These are phyloP conservation scores for Phytophthora foliorum DNA, from an alignment of 352 stramenopile species.

Conservation along the genomic window DNA sequence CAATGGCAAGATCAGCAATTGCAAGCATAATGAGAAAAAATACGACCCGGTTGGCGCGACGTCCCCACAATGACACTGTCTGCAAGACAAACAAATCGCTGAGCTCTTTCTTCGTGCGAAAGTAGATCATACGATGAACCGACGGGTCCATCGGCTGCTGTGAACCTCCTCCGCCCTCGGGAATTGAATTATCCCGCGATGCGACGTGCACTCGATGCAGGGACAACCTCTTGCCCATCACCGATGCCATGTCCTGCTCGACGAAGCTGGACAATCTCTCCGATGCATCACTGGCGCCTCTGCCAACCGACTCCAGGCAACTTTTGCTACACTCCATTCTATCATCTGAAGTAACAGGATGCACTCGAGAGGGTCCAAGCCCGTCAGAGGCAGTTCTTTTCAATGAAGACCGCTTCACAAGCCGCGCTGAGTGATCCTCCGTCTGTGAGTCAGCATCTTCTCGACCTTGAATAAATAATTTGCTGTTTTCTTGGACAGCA, in stretches of 20 bases:
- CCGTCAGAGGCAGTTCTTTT: conserved; percentile 5
- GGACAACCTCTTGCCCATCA: conserved; percentile 30
- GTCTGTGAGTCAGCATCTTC: not conserved
- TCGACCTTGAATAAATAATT: conserved; percentile 3
- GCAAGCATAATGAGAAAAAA: conserved; percentile 69
- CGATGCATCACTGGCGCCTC: conserved; percentile 6
- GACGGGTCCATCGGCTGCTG: conserved; percentile 32
- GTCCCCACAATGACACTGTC: conserved; percentile 43
- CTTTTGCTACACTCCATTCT: conserved; percentile 1
- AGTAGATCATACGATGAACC: conserved; percentile 48
- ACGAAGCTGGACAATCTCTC: conserved; percentile 10
- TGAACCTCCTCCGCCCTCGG: not conserved
- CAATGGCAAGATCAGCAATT: conserved; percentile 53
- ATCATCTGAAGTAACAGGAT: conserved; percentile 21
- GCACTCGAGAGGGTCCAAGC: conserved; percentile 17
- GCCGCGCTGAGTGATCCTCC: not conserved
- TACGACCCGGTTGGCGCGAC: conserved; percentile 50
- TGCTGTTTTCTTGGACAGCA: conserved; percentile 4
- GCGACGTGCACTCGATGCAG: conserved; percentile 30
- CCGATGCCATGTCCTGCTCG: not conserved
- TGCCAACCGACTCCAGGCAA: not conserved
- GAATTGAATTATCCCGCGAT: conserved; percentile 13
- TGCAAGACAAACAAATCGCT: conserved; percentile 53
- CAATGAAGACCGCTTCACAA: conserved; percentile 28
- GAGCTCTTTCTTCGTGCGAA: conserved; percentile 53